Evolutionary conservation across 164 flowering plant genomes (phyloP).

Genomic region (Tetrastigma voinierianum): DNA sequence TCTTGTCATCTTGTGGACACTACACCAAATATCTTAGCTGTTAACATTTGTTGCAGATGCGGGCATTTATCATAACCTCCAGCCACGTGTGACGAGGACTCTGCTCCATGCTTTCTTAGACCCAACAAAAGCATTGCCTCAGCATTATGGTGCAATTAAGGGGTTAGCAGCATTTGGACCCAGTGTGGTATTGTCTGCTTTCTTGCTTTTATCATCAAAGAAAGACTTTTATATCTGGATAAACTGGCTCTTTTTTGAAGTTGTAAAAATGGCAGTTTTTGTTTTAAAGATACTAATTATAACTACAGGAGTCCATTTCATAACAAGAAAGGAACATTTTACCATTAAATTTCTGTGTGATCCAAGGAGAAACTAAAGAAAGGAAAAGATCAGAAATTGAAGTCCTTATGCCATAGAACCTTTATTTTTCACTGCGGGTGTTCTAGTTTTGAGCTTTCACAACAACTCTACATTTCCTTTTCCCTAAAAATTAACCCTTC

Average conservation of each 20-base stretch:
- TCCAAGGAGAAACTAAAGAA: not conserved
- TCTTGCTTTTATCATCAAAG: conserved; percentile 4
- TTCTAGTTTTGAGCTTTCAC: conserved; percentile 1
- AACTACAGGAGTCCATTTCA: not conserved
- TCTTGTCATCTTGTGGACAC: not conserved
- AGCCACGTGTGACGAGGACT: conserved; percentile 66
- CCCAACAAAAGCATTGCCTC: conserved; percentile 59
- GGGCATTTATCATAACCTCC: conserved; percentile 69
- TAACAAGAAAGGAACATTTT: not conserved
- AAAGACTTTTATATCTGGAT: not conserved
- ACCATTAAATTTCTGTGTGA: not conserved
- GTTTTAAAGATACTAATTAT: not conserved
- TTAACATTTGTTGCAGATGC: conserved; percentile 43
- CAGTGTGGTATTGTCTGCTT: conserved; percentile 58
- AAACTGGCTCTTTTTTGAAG: not conserved
- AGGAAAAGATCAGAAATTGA: too few relatives aligned
- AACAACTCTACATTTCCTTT: not conserved
- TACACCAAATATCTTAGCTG: not conserved
- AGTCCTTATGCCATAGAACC: not conserved
- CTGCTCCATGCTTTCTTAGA: conserved; percentile 70
- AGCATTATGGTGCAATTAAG: conserved; percentile 78
- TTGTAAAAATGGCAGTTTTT: not conserved
- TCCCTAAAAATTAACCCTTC: not conserved
- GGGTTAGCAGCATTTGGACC: conserved; percentile 77
- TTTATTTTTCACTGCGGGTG: not conserved